These are phyloP conservation scores for Lecanicillium sp. DNA, from an alignment of 2,329 filamentous ascomycete species.

Conservation along the genomic window DNA sequence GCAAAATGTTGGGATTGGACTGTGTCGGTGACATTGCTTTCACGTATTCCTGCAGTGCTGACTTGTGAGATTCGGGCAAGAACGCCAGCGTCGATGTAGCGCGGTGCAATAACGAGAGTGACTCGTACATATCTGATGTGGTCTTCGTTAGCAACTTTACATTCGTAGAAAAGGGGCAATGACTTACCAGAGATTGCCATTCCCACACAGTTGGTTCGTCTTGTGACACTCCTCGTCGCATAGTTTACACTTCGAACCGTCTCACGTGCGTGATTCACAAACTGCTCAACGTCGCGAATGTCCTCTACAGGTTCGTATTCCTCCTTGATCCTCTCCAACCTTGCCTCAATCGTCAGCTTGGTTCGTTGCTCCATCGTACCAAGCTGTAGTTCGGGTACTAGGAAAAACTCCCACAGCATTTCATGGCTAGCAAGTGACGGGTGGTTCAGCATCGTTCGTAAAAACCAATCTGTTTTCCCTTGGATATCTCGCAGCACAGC, in stretches of 20 bases:
- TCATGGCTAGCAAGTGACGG: slow-evolving; percentile 94
- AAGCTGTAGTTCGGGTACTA: slow-evolving; percentile 87
- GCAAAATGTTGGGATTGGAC: slow-evolving; percentile 61
- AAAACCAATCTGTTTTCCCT: slow-evolving; percentile 74
- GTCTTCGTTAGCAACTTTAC: slow-evolving; percentile 19
- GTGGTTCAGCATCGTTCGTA: slow-evolving; percentile 78
- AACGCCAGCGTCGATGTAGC: slow-evolving; percentile 51
- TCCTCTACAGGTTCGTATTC: slow-evolving; percentile 81
- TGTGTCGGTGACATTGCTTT: slow-evolving; percentile 57
- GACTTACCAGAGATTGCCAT: slow-evolving; percentile 52
- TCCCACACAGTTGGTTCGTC: slow-evolving; percentile 66
- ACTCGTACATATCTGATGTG: slow-evolving; percentile 56
- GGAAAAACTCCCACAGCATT: slow-evolving; percentile 97
- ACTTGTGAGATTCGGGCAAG: slow-evolving; percentile 58
- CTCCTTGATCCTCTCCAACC: slow-evolving; percentile 77
- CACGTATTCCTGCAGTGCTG: slow-evolving; percentile 66
- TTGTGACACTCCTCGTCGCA: slow-evolving; percentile 72
- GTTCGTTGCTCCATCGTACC: slow-evolving; percentile 87
- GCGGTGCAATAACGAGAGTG: slow-evolving; percentile 46
- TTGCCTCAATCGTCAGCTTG: slow-evolving; percentile 73
- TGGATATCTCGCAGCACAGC: slow-evolving; percentile 84
- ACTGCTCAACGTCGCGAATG: slow-evolving; percentile 82
- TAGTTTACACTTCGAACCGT: slow-evolving; percentile 80
- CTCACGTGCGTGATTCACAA: slow-evolving; percentile 83
- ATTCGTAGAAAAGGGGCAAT: slow-evolving; percentile 3